Percentiles rank a stretch among this genome's conserved stretches.
phyloP scores from a whole-genome alignment of 2,329 filamentous ascomycete genomes.

The Harringtonia lauricola region DNA sequence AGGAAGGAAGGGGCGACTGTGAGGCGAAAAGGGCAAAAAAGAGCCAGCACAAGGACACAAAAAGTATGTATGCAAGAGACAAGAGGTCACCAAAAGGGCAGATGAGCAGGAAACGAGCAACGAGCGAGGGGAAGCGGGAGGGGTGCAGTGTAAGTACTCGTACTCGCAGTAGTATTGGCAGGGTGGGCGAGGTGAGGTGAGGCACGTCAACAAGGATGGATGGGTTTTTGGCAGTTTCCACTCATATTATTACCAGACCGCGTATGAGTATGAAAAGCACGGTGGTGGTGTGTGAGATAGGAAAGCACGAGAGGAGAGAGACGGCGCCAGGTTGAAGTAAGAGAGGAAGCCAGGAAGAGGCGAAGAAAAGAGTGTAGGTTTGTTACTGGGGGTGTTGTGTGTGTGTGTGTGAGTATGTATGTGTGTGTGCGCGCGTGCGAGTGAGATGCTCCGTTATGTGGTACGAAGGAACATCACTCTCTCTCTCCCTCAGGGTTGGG shows the following conservation, averaged over 20 bases:
- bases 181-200: not conserved
- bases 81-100: not conserved
- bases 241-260: not conserved
- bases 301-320: not conserved
- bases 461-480: not conserved
- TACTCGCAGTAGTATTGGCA: not conserved
- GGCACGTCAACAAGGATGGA: not conserved
- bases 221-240: not conserved
- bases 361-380: not conserved
- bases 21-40: no score
- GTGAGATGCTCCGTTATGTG: no score
- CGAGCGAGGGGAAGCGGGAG: not conserved
- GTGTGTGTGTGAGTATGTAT: not conserved
- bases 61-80: no score
- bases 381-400: not conserved
- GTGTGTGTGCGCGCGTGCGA: not conserved
- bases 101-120: not conserved
- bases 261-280: not conserved
- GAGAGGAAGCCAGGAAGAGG: not conserved
- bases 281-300: not conserved
- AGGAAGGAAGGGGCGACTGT: no score
- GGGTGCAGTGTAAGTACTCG: slow-evolving; percentile 3
- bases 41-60: no score
- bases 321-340: not conserved
- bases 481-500: no score